Evolutionary conservation across 2,329 filamentous ascomycete genomes (phyloP), one percentile per base, ranked within the genome.

Genomic region (Ascochyta lentis): DNA sequence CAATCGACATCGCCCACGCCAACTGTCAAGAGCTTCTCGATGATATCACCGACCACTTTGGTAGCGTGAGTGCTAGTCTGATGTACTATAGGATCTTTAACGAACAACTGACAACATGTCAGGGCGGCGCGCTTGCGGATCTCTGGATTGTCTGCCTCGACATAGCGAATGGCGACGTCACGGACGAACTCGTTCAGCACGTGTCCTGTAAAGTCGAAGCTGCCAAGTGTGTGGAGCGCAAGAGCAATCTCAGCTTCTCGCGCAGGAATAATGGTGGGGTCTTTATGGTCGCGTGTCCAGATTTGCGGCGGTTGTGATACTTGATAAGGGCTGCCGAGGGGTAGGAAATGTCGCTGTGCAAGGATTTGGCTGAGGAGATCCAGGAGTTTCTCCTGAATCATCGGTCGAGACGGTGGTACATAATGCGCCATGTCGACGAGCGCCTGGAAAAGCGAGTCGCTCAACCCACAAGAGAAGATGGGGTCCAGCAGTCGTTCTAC

Each of bases 381-480:
- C 12, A 99, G 84, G 23, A 99, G 80, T 65, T 95, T 89, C 69
- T 97, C 94, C 71, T 99, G 95, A 37, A 99, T 98, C 6, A 87
- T 93, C 2, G 90, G 85, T 72, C 96, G 95, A 54, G 97, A 92
- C 0, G 96, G 92, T 0, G 94, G 95, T 42, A 99, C 97, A 72
- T 99, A 98, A 72, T 98, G 96, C 26, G 95, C 95, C 91, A 99
- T 97, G 70, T 99, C 96, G 22, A 98, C 93, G 49, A 99, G 81
- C 3, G 96, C 96, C 73, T 98, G 93, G 0, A 94, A 97, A 23
- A 99, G 84, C 64, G 96, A 95, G 53, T 94, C 90, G 34, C 92
- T 97, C 48, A 99, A 82, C 44, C 96, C 95, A 72, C 95, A 99
- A 15, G 92, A 93, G 76, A 99, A 99, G 56, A 99, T 97, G 10